A percentile compares a stretch with the other conserved stretches of the same genome.
These are phyloP conservation scores for Plasmodium coatneyi DNA, from an alignment of 169 alveolate genomes.

Conservation along the genomic window DNA sequence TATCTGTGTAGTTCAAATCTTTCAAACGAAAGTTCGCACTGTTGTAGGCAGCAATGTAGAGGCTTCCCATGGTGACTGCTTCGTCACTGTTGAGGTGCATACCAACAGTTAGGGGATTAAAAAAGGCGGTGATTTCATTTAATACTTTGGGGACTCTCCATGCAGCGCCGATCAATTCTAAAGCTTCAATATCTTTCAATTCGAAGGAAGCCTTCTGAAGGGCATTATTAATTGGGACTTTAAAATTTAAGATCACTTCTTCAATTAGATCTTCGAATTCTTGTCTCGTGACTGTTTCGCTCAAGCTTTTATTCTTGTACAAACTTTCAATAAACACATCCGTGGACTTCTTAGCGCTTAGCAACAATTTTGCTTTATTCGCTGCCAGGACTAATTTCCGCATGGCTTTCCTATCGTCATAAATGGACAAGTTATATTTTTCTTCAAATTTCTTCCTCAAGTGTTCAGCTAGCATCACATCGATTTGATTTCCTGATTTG, in stretches of 20 bases:
- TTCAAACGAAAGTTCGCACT: conserved; percentile 82
- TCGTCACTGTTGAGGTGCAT: conserved; percentile 87
- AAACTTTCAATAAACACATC: conserved; percentile 73
- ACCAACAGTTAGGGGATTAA: conserved; percentile 82
- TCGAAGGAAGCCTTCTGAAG: conserved; percentile 76
- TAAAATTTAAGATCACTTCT: conserved; percentile 70
- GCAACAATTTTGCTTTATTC: conserved; percentile 66
- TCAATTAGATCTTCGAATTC: conserved; percentile 77
- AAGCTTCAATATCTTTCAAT: conserved; percentile 81
- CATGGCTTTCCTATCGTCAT: conserved; percentile 70
- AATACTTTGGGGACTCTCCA: conserved; percentile 85
- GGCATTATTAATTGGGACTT: conserved; percentile 79
- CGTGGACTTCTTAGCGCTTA: conserved; percentile 71
- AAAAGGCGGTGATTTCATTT: conserved; percentile 76
- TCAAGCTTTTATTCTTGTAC: conserved; percentile 63
- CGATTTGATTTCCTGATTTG: conserved; percentile 65
- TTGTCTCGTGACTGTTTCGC: conserved; percentile 75
- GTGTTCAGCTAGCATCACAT: conserved; percentile 59
- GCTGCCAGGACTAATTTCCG: conserved; percentile 67
- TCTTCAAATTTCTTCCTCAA: conserved; percentile 74
- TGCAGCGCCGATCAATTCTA: conserved; percentile 84
- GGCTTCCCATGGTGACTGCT: conserved; percentile 85
- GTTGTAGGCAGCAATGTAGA: conserved; percentile 83
- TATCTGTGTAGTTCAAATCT: conserved; percentile 76
- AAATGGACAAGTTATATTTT: conserved; percentile 50